These are phyloP conservation scores for Chrysoporthe deuterocubensis DNA, from an alignment of 2,329 filamentous ascomycete genomes.

Conservation along the genomic window DNA sequence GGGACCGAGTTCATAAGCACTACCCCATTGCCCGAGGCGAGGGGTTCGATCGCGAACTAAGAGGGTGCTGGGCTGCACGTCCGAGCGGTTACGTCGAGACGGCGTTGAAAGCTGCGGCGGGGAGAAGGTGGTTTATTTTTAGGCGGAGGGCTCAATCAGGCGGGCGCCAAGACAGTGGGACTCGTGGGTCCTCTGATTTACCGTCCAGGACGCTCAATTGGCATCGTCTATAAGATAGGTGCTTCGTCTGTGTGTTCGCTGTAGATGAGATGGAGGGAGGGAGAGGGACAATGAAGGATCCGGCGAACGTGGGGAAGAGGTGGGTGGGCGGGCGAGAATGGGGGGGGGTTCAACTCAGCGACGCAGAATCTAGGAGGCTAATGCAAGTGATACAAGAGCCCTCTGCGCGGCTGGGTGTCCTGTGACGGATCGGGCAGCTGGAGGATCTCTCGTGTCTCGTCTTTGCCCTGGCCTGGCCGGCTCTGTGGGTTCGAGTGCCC, in stretches of 20 bases:
- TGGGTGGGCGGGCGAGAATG: not conserved
- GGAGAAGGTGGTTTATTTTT: not conserved
- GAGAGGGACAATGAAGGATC: not conserved
- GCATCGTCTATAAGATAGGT: slow-evolving; percentile 7
- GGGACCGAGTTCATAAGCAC: slow-evolving; percentile 6
- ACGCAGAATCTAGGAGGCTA: slow-evolving; percentile 3
- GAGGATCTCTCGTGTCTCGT: slow-evolving; percentile 3
- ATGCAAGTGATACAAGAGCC: slow-evolving; percentile 13
- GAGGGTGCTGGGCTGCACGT: not conserved
- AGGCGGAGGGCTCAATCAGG: slow-evolving; percentile 4
- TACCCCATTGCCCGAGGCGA: slow-evolving; percentile 3
- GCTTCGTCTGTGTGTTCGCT: not conserved
- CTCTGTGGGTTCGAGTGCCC: not conserved
- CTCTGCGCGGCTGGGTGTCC: slow-evolving; percentile 10
- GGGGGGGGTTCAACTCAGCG: not conserved
- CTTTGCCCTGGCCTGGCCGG: not conserved
- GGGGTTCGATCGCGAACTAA: not conserved
- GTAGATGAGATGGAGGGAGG: not conserved
- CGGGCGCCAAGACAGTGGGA: slow-evolving; percentile 4
- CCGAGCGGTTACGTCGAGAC: not conserved
- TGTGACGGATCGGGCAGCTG: slow-evolving; percentile 14
- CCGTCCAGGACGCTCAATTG: slow-evolving; percentile 4
- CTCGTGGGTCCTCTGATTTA: not conserved
- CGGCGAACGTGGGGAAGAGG: not conserved
- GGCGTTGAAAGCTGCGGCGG: slow-evolving; percentile 18